A percentile compares a stretch with the other conserved stretches of the same genome.
Conservation (phyloP, 805 yeast species). For the Candida hispaniensis region DNA sequence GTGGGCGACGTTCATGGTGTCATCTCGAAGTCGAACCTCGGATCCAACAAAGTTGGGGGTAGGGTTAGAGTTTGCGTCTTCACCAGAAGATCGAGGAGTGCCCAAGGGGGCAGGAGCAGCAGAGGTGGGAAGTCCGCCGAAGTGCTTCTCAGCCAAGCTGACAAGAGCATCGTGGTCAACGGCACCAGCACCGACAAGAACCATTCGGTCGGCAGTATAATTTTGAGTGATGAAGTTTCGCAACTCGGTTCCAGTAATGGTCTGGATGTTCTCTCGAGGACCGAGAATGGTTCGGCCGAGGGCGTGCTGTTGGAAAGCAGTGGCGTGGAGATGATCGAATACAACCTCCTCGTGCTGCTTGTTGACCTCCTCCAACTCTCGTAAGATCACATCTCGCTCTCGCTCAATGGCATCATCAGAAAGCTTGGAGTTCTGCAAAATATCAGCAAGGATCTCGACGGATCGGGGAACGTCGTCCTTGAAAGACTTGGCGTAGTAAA, state of each 20-base stretch:
- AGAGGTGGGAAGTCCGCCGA: slow-evolving; percentile 41
- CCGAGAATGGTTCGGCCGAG: slow-evolving; percentile 95
- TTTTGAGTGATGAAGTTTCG: slow-evolving; percentile 70
- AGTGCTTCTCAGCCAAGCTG: slow-evolving; percentile 58
- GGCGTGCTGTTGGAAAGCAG: slow-evolving; percentile 82
- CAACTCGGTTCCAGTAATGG: slow-evolving; percentile 67
- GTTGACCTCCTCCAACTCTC: slow-evolving; percentile 96
- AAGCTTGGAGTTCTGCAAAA: slow-evolving; percentile 73
- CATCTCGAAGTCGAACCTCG: slow-evolving; percentile 75
- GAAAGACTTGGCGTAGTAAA: slow-evolving; percentile 84
- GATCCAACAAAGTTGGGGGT: slow-evolving; percentile 78
- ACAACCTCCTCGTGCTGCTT: slow-evolving; percentile 98
- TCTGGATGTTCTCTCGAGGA: slow-evolving; percentile 76
- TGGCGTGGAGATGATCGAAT: slow-evolving; percentile 91
- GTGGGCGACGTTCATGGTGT: slow-evolving; percentile 76
- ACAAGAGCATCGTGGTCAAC: slow-evolving; percentile 83
- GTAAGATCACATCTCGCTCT: slow-evolving; percentile 90
- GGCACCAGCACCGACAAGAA: slow-evolving; percentile 88
- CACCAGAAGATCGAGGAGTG: slow-evolving; percentile 48
- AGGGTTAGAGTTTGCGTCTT: slow-evolving; percentile 49
- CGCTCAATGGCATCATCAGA: slow-evolving; percentile 82
- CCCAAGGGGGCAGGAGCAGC: slow-evolving; percentile 57
- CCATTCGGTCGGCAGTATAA: slow-evolving; percentile 96
- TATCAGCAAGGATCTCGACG: slow-evolving; percentile 81
- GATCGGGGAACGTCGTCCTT: slow-evolving; percentile 71